Percentiles rank a stretch among this genome's conserved stretches.
phyloP scores from a whole-genome alignment of 1,284 basidiomycete genomes.

The Apiotrichum porosum region DNA sequence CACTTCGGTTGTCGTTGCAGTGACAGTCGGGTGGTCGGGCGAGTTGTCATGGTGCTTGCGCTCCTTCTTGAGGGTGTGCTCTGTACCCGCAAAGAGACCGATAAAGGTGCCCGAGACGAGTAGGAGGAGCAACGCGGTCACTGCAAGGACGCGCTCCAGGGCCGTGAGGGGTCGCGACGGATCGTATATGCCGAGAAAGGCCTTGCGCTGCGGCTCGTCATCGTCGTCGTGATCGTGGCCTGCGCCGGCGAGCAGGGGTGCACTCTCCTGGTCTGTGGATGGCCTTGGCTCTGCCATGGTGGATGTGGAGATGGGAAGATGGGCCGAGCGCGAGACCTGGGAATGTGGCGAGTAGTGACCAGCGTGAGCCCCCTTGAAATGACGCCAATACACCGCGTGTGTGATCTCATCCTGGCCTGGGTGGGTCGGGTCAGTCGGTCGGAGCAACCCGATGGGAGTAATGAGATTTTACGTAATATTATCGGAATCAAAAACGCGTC shows the following conservation, averaged over 20 bases:
- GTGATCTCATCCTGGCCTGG: background rate
- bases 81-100: conserved; percentile 83
- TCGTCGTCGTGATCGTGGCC: conserved; percentile 18
- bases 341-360: too few species aligned
- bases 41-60: conserved; percentile 33
- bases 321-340: background rate
- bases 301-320: background rate
- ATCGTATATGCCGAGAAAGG: conserved; percentile 30
- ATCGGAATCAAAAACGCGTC: background rate
- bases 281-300: conserved; percentile 43
- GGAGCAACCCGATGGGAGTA: too few species aligned
- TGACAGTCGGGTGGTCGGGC: conserved; percentile 32
- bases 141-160: conserved; percentile 76
- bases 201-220: conserved; percentile 7
- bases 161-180: conserved; percentile 64
- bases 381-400: background rate
- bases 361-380: background rate
- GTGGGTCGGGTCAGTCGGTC: background rate
- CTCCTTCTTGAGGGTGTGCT: conserved; percentile 64
- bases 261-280: conserved; percentile 49
- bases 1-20: conserved; percentile 42
- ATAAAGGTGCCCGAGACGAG: conserved; percentile 80
- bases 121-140: conserved; percentile 68
- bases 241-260: conserved; percentile 39
- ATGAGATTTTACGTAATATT: too few species aligned